These are phyloP conservation scores for Sesbania bispinosa DNA, from an alignment of 306 rosid species.

Conservation along the genomic window DNA sequence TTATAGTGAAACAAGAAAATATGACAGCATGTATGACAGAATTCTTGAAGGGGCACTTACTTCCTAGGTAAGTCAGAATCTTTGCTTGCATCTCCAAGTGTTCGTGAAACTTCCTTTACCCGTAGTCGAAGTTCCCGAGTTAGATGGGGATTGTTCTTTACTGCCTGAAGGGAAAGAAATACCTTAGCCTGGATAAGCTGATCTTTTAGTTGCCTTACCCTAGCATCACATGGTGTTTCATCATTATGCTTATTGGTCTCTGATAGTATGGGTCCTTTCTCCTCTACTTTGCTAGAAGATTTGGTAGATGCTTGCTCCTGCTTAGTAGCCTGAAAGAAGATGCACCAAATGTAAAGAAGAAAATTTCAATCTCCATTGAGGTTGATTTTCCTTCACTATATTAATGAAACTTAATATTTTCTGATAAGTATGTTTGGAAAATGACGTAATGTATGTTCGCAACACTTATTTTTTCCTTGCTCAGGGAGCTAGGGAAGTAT, in stretches of 20 bases:
- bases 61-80: slow-evolving; percentile 81
- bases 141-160: slow-evolving; percentile 73
- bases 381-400: background rate
- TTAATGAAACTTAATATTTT: background rate
- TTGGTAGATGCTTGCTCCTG: slow-evolving; percentile 32
- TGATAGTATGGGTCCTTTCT: slow-evolving; percentile 26
- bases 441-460: background rate
- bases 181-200: slow-evolving; percentile 84
- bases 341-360: background rate
- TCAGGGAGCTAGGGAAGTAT: slow-evolving; percentile 8
- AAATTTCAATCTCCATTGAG: background rate
- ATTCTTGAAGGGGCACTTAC: slow-evolving; percentile 43
- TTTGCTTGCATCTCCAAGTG: slow-evolving; percentile 81
- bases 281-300: slow-evolving; percentile 40
- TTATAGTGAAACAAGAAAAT: slow-evolving; percentile 3
- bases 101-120: slow-evolving; percentile 74
- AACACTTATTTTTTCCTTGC: background rate
- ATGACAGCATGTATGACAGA: background rate
- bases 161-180: slow-evolving; percentile 72
- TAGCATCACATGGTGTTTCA: slow-evolving; percentile 45
- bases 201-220: slow-evolving; percentile 66
- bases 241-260: slow-evolving; percentile 35
- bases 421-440: background rate
- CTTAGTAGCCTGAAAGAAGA: slow-evolving; percentile 41
- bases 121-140: slow-evolving; percentile 79